These are phyloP conservation scores for Syzygium malaccense DNA, from an alignment of 441 rosid species.

Conservation along the genomic window DNA sequence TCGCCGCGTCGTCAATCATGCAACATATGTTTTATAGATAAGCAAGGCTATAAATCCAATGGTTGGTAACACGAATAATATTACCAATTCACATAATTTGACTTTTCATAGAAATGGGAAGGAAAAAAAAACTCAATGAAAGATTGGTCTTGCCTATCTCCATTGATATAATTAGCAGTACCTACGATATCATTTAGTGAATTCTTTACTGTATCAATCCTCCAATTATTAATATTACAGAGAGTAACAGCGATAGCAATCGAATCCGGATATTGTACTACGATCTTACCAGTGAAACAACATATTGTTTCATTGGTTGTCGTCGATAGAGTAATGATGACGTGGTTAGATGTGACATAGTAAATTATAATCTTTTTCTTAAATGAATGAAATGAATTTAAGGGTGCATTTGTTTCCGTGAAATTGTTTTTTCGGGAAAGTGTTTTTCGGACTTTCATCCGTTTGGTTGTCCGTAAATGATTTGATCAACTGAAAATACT, in stretches of 20 bases:
- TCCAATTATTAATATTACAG: neutral
- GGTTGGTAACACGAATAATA: neutral
- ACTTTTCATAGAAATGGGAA: neutral
- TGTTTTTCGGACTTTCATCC: no score
- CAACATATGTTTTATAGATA: neutral
- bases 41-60: neutral
- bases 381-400: no score
- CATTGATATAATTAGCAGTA: neutral
- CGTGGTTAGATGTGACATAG: neutral
- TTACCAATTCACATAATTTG: neutral
- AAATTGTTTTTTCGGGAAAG: no score
- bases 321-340: neutral
- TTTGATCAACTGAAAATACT: no score
- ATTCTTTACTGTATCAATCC: neutral
- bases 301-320: neutral
- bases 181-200: neutral
- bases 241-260: neutral
- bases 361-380: neutral
- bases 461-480: no score
- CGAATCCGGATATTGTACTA: neutral
- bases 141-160: neutral
- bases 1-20: no score
- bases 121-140: neutral
- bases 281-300: neutral
- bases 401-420: no score